Conservation (phyloP, 2,329 filamentous ascomycete genomes). For the Fusarium sp. region DNA sequence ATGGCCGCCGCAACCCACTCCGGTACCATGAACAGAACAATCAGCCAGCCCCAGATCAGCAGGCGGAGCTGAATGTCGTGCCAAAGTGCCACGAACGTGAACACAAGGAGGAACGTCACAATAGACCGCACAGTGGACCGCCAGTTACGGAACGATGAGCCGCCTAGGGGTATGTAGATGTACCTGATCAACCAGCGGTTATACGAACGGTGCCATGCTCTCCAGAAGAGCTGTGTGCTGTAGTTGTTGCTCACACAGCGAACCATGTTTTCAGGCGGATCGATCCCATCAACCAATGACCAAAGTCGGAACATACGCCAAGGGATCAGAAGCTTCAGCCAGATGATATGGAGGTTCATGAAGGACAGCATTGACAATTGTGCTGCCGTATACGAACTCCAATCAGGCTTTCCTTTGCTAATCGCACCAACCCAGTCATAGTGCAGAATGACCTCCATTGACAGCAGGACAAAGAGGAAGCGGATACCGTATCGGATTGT, state of each 20-base stretch:
- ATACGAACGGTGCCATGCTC: slow-evolving; percentile 93
- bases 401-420: slow-evolving; percentile 80
- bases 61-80: slow-evolving; percentile 94
- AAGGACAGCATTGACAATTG: slow-evolving; percentile 92
- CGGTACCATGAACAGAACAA: slow-evolving; percentile 92
- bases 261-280: slow-evolving; percentile 98
- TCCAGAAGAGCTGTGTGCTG: slow-evolving; percentile 91
- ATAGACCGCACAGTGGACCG: slow-evolving; percentile 67
- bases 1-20: slow-evolving; percentile 79
- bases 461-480: slow-evolving; percentile 81
- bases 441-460: slow-evolving; percentile 92
- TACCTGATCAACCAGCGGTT: slow-evolving; percentile 96
- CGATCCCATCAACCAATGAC: slow-evolving; percentile 88
- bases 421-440: slow-evolving; percentile 96
- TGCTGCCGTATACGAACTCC: slow-evolving; percentile 85
- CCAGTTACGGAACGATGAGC: slow-evolving; percentile 64
- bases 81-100: slow-evolving; percentile 98
- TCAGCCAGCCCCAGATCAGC: slow-evolving; percentile 96
- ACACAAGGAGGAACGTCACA: slow-evolving; percentile 83
- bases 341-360: slow-evolving; percentile 97
- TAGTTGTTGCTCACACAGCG: slow-evolving; percentile 97
- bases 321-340: slow-evolving; percentile 95
- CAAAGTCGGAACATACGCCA: slow-evolving; percentile 99
- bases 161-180: slow-evolving; percentile 91
- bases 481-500: slow-evolving; percentile 86